Base-by-base conservation (phyloP, 2,329 filamentous ascomycete species). In the Pseudonectria buxi region DNA sequence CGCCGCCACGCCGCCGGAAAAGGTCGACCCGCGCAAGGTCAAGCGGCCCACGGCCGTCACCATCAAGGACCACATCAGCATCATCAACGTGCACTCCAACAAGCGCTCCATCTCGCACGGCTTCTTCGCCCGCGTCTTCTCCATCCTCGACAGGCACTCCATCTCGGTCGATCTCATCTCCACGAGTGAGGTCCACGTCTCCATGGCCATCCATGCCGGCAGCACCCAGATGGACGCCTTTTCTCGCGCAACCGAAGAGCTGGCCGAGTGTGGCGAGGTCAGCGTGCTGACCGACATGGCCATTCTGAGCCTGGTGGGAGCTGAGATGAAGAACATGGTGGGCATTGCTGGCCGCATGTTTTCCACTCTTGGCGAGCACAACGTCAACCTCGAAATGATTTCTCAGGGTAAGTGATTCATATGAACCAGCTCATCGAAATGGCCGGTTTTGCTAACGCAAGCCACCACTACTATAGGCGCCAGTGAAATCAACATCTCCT, bases 351-450 rank as follows among this genome's bases (percentile, higher is more conserved):
- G 92, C 18, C 81, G 77, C 50, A 96, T 98, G 85, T 96, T 98
- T 63, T 86, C 84, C 31, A 94, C 89, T 2, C 70, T 98, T 13
- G 92, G 92, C 28, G 86, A 95, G 57, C 84, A 95, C 59, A 85
- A 86, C 51, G 81, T 98, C 56, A 98, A 98, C 59, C 87, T 98
- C 50, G 92, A 98, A 67, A 98, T 98, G 92, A 98, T 98, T 49
- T 95, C 87, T 15, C 92, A 98, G 68, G 92, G 92, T 90, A 71
- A 54, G 71, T 40, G 5, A 7, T 31, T 16, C 27, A 12, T 14
- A 11, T 41, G 13, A 32, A 35, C 25, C 24, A n/a, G 6, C 29
- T 15, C 24, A 14, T 33, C 10, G 29, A 14, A 35, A 5, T 18
- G 9, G 24, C 10, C 24, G 10, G 4, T 18, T n/a, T 22, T 35